Evolutionary conservation across 306 rosid genomes (phyloP).

Genomic region (Cajanus cajan): DNA sequence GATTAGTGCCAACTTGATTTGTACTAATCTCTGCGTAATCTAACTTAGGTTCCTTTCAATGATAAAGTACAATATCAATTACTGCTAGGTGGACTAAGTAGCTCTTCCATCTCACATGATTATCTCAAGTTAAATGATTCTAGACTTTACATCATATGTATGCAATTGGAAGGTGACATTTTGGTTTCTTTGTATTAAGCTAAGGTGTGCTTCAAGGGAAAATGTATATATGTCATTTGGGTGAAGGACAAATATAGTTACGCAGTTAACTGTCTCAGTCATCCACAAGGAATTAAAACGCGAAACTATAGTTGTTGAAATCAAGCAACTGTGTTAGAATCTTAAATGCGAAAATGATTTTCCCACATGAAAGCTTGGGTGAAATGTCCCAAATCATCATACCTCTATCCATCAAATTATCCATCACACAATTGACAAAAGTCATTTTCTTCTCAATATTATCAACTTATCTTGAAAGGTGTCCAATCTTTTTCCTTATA

Average conservation of each 20-base stretch:
- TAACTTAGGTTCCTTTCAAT: slow-evolving; percentile 24
- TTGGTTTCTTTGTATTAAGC: slow-evolving; percentile 49
- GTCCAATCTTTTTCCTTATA: slow-evolving; percentile 62
- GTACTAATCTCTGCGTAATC: slow-evolving; percentile 29
- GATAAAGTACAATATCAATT: slow-evolving; percentile 29
- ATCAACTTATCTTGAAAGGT: slow-evolving; percentile 56
- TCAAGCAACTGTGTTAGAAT: slow-evolving; percentile 37
- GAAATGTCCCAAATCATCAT: slow-evolving; percentile 48
- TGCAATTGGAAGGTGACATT: slow-evolving; percentile 21
- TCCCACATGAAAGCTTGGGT: slow-evolving; percentile 44
- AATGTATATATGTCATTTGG: slow-evolving; percentile 19
- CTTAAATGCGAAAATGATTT: slow-evolving; percentile 36
- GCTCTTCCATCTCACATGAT: slow-evolving; percentile 2
- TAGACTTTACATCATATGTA: slow-evolving; percentile 31
- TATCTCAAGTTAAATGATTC: slow-evolving; percentile 19
- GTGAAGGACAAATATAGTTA: slow-evolving; percentile 43
- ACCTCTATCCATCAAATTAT: slow-evolving; percentile 27
- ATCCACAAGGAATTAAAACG: slow-evolving; percentile 12
- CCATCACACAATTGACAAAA: slow-evolving; percentile 30
- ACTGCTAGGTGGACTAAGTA: slow-evolving; percentile 28
- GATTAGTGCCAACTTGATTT: slow-evolving; percentile 4
- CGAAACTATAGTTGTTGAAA: slow-evolving; percentile 33
- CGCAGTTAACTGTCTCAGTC: slow-evolving; percentile 46
- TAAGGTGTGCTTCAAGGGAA: slow-evolving; percentile 52
- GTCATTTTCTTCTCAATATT: slow-evolving; percentile 40